Base-by-base conservation (phyloP, 1,284 basidiomycete species). In the Ganoderma leucocontextum region DNA sequence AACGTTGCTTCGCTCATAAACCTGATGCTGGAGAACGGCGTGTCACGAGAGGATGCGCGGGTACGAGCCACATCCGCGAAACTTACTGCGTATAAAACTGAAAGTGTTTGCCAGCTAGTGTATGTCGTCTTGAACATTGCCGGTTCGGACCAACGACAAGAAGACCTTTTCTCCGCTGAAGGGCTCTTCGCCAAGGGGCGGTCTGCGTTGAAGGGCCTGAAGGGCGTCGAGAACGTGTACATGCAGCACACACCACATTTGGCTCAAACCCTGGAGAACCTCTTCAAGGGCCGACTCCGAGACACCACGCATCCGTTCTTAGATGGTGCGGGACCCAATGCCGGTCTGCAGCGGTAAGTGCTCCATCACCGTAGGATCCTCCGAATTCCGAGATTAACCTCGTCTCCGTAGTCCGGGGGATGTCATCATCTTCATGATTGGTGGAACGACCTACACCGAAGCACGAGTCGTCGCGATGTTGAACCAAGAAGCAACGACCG, bases 191-290 rank as follows among this genome's bases (percentile, higher is more conserved):
- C 95, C 1, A 93, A 97, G 77, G 98, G 98, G 7, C 94, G 96
- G 70, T 96, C 93, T 42, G 98, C 97, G 0, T 80, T 99, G 70
- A 98, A 98, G 78, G 98, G 98, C 1, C 83, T 99, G 65, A 98
- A 98, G 93, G 98, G 98, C 8, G 98, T 99, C 7, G 98, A 99
- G 80, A 99, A 99, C 76, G 97, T 99, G 9, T 99, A 99, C 78
- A 99, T 97, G 65, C 98, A 99, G 77, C 98, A 99, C 77, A 93
- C 92, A 17, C 98, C 98, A 10, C 96, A 98, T 79, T 84, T 99
- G 3, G 90, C 93, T 0, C 91, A 98, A 77, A 99, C 97, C 6
- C 82, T 99, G 25, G 98, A 99, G 77, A 87, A 94, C 65, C 82
- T 99, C 1, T 88, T 98, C 75, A 95, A 91, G 75, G 97, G 96